A percentile compares a stretch with the other conserved stretches of the same genome.
These are phyloP conservation scores for Rhizoctonia solani DNA, from an alignment of 1,284 basidiomycete species.

Conservation along the genomic window DNA sequence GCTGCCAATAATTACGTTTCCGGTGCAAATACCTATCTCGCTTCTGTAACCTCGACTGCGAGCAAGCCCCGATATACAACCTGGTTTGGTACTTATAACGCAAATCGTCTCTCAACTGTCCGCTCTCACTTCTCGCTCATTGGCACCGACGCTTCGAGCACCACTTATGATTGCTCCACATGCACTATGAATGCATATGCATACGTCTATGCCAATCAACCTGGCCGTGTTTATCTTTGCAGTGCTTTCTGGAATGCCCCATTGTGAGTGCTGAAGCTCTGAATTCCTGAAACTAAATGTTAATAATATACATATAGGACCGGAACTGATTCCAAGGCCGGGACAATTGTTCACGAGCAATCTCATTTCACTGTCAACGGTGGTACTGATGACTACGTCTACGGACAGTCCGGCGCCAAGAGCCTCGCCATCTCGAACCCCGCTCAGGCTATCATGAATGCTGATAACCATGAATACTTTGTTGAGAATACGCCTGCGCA, in stretches of 20 bases:
- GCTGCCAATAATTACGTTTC: slow-evolving; percentile 30
- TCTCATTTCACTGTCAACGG: slow-evolving; percentile 35
- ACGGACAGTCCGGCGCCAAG: slow-evolving; percentile 30
- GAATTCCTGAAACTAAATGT: neutral
- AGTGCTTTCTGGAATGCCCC: slow-evolving; percentile 34
- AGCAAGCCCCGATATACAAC: slow-evolving; percentile 33
- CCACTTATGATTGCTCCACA: slow-evolving; percentile 34
- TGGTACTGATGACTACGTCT: slow-evolving; percentile 30
- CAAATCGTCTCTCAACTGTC: neutral
- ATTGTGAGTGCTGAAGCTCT: slow-evolving; percentile 3
- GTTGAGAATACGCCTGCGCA: slow-evolving; percentile 30
- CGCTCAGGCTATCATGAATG: slow-evolving; percentile 30
- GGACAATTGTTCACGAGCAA: slow-evolving; percentile 36
- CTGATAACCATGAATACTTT: slow-evolving; percentile 36
- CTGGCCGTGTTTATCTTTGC: slow-evolving; percentile 33
- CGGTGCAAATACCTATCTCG: slow-evolving; percentile 3
- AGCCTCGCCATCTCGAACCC: slow-evolving; percentile 26
- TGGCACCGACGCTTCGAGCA: slow-evolving; percentile 24
- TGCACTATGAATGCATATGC: slow-evolving; percentile 29
- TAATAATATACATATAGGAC: neutral
- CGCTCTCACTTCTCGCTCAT: slow-evolving; percentile 29
- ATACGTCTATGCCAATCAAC: slow-evolving; percentile 33
- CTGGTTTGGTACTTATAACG: slow-evolving; percentile 34
- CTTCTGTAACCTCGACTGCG: neutral
- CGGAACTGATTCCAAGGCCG: slow-evolving; percentile 35